Conservation (phyloP, 805 yeast genomes). For the Pichia thaimueangensis region DNA sequence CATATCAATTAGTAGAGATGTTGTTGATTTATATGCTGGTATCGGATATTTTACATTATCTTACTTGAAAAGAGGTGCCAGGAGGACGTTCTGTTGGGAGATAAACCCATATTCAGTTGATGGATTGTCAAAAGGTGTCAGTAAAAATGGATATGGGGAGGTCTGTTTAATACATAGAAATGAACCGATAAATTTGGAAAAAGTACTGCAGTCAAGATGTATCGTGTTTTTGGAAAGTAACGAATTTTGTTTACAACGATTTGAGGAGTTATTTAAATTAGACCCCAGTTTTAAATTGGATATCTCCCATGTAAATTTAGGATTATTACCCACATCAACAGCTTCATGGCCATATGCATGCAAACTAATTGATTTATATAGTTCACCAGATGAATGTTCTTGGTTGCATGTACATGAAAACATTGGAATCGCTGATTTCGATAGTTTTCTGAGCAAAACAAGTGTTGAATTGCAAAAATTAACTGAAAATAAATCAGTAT, state of each 20-base stretch:
- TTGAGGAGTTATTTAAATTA: conserved; percentile 20
- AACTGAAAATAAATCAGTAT: conserved; percentile 1
- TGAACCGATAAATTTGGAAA: conserved; percentile 21
- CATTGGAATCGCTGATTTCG: conserved; percentile 41
- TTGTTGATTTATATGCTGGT: conserved; percentile 74
- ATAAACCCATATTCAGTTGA: conserved; percentile 78
- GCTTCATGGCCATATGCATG: conserved; percentile 52
- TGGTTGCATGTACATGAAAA: conserved; percentile 72
- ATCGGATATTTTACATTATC: conserved; percentile 79
- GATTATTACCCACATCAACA: conserved; percentile 67
- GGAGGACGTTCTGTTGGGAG: conserved; percentile 67
- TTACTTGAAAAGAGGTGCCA: conserved; percentile 51
- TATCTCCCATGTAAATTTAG: conserved; percentile 61
- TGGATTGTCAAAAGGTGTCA: conserved; percentile 57
- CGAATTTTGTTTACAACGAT: conserved; percentile 40
- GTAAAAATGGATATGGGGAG: conserved; percentile 34
- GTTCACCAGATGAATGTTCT: conserved; percentile 13
- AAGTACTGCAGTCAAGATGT: conserved; percentile 24
- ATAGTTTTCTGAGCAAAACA: conserved; percentile 24
- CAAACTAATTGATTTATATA: conserved; percentile 15
- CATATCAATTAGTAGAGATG: conserved; percentile 33
- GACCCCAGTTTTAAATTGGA: neutral
- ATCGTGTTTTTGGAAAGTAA: conserved; percentile 63
- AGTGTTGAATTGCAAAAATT: conserved; percentile 13
- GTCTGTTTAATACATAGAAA: conserved; percentile 24